phyloP scores from a whole-genome alignment of 2,329 filamentous ascomycete species.

The Gnomoniopsis sp. region DNA sequence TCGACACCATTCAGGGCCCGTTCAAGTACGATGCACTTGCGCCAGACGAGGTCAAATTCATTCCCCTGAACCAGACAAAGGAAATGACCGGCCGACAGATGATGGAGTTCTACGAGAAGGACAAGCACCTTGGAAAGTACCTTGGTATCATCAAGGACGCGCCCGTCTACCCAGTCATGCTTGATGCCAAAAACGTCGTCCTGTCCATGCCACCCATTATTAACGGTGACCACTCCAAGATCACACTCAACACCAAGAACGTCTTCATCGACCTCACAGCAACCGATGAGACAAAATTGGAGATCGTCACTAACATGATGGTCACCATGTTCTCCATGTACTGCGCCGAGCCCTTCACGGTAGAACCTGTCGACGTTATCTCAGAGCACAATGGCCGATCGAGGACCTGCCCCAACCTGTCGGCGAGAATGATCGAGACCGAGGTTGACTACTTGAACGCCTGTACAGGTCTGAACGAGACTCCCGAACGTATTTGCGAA shows the following conservation, averaged over 20 bases:
- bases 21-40: slow-evolving; percentile 94
- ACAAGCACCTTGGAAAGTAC: slow-evolving; percentile 86
- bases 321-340: slow-evolving; percentile 97
- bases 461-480: slow-evolving; percentile 78
- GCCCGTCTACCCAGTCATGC: slow-evolving; percentile 92
- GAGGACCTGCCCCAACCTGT: slow-evolving; percentile 75
- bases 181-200: slow-evolving; percentile 80
- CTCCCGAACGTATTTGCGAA: slow-evolving; percentile 71
- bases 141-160: slow-evolving; percentile 93
- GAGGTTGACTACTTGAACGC: slow-evolving; percentile 92
- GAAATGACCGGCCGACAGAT: slow-evolving; percentile 83
- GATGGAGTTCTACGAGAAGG: slow-evolving; percentile 93
- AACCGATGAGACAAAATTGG: slow-evolving; percentile 91
- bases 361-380: slow-evolving; percentile 89
- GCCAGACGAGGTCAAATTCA: slow-evolving; percentile 89
- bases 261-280: slow-evolving; percentile 97
- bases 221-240: slow-evolving; percentile 96
- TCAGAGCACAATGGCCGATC: slow-evolving; percentile 87
- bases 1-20: slow-evolving; percentile 88
- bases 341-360: slow-evolving; percentile 81
- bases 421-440: slow-evolving; percentile 72
- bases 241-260: slow-evolving; percentile 84
- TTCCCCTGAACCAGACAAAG: slow-evolving; percentile 85
- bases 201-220: slow-evolving; percentile 97
- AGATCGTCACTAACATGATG: slow-evolving; percentile 93